Base-by-base conservation (phyloP, 306 rosid species). In the Vicia sativa region DNA sequence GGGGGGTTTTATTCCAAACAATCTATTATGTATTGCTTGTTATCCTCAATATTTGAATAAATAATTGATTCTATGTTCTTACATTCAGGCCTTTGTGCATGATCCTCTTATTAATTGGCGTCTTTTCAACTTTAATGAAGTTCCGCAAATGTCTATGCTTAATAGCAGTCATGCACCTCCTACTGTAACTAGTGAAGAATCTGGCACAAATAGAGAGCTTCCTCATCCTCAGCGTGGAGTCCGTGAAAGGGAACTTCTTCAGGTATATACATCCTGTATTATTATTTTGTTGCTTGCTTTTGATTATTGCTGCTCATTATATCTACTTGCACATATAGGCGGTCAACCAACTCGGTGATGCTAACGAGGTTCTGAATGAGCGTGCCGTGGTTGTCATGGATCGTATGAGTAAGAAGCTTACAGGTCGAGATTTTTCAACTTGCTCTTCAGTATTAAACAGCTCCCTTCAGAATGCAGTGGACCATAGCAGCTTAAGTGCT, bases 71-170 rank as follows among this genome's bases (percentile, higher is more conserved):
- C 52, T 53, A 43, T 72, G 46, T 34, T 3, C 62, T 54, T 81
- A 38, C 65, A 3, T 73, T 68, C 86, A 93, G 99, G 99, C 99
- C 54, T 93, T 93, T 82, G 99, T 93, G 61, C 97, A 93, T 14
- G 97, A 93, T 72, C 99, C 99, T 75, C 95, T 93, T 46, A 90
- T 93, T 80, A 93, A 93, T 70, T 93, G 99, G 99, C 99, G 99
- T 82, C 99, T 93, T 77, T 93, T 93, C 83, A 88, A 93, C 83
- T 88, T 93, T 74, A 93, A 88, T 66, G 99, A 93, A 86, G 97
- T 93, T 67, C 99, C 97, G 11, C 97, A 88, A 88, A 85, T 93
- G 90, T 83, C 97, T 0, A 65, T 82, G 87, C 84, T 83, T 43
- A 64, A 84, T n/a, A 82, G 87, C 82, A 74, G 80, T 74, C 91